Evolutionary conservation across 148 eudicot genomes (phyloP).

Genomic region (Rhododendron molle): DNA sequence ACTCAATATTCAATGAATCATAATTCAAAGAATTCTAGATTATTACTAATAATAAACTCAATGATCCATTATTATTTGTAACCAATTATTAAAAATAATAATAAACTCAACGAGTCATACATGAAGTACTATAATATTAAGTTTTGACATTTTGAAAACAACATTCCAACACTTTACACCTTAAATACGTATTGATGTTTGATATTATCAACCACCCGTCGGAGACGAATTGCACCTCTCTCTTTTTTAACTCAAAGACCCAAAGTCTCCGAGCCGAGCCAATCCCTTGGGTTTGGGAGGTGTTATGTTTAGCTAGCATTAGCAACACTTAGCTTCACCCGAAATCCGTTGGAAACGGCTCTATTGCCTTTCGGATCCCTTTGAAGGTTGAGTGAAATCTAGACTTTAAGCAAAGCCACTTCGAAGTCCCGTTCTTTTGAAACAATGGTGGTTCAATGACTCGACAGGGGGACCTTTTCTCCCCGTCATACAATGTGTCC

Average conservation of each 20-base stretch:
- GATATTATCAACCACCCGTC: background rate
- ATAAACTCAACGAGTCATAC: background rate
- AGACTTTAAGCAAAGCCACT: background rate
- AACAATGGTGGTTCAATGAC: background rate
- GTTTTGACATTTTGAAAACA: background rate
- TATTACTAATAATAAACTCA: background rate
- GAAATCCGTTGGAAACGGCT: background rate
- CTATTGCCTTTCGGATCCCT: background rate
- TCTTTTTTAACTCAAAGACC: too few relatives aligned
- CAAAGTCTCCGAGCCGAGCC: too few relatives aligned
- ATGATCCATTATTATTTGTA: too few relatives aligned
- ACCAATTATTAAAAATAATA: too few relatives aligned
- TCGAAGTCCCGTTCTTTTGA: background rate
- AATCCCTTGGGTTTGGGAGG: background rate
- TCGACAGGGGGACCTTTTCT: background rate
- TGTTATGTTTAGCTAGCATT: background rate
- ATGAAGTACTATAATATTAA: too few relatives aligned
- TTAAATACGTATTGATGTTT: background rate
- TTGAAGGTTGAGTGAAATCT: background rate
- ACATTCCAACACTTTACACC: background rate
- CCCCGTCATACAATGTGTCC: too few relatives aligned
- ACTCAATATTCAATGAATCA: background rate
- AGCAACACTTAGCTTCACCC: background rate
- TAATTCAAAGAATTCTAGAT: too few relatives aligned
- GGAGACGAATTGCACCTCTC: background rate